Percentiles rank a stretch among this genome's conserved stretches.
These are phyloP conservation scores for Myxozyma neotropica DNA, from an alignment of 805 yeast genomes.

Conservation along the genomic window DNA sequence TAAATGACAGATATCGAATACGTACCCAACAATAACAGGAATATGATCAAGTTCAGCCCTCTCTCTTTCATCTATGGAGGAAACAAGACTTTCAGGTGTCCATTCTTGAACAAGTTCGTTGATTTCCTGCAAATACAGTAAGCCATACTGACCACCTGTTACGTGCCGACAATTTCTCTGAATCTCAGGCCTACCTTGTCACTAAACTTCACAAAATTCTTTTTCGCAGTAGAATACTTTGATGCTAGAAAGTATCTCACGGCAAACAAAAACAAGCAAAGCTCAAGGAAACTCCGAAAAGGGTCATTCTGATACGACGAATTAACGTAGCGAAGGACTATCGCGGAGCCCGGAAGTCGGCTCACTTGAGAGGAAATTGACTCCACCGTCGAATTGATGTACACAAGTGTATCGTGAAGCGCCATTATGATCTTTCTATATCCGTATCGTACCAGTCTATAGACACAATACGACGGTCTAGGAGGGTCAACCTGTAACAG, in stretches of 20 bases:
- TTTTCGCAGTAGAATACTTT: conserved; percentile 73
- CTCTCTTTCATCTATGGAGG: conserved; percentile 52
- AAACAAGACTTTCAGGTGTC: conserved; percentile 84
- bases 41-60: conserved; percentile 63
- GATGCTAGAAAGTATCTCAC: conserved; percentile 78
- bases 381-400: conserved; percentile 31
- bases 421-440: conserved; percentile 12
- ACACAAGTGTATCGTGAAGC: conserved; percentile 30
- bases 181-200: conserved; percentile 34
- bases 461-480: not conserved
- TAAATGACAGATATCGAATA: not conserved
- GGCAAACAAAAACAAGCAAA: conserved; percentile 76
- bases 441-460: not conserved
- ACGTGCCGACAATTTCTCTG: not conserved
- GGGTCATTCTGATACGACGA: conserved; percentile 95
- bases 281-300: conserved; percentile 79
- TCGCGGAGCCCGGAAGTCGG: conserved; percentile 47
- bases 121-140: conserved; percentile 51
- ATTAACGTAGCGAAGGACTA: conserved; percentile 62
- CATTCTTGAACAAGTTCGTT: conserved; percentile 87
- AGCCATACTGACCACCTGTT: not conserved
- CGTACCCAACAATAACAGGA: conserved; percentile 61
- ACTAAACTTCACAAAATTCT: conserved; percentile 59
- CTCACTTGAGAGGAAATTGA: conserved; percentile 29
- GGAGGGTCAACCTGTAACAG: not conserved